Evolutionary conservation across 2,329 filamentous ascomycete genomes (phyloP).

Genomic region (Clonostachys sp.): DNA sequence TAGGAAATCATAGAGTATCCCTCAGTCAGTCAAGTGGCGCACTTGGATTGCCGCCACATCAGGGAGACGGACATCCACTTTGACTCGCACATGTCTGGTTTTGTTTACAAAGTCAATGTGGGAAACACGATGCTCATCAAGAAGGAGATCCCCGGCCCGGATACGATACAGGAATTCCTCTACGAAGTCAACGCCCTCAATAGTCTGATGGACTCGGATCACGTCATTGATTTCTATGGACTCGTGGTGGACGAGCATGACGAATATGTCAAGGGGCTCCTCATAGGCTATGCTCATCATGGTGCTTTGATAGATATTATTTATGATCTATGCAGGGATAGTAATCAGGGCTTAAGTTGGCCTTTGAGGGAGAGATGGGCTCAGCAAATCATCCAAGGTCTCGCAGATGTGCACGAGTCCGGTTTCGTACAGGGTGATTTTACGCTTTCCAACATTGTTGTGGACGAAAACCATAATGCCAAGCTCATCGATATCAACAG

Average conservation of each 20-base stretch:
- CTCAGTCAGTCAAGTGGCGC: constrained; percentile 64
- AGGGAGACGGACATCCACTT: constrained; percentile 76
- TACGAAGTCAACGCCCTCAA: constrained; percentile 97
- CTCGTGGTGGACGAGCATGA: constrained; percentile 88
- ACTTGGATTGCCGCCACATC: constrained; percentile 62
- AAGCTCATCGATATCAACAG: constrained; percentile 99
- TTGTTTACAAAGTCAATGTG: constrained; percentile 88
- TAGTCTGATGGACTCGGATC: constrained; percentile 64
- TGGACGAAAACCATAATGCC: constrained; percentile 77
- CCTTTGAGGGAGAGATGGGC: constrained; percentile 79
- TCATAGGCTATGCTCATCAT: constrained; percentile 83
- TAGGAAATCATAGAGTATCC: constrained; percentile 88
- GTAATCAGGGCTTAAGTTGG: constrained; percentile 59
- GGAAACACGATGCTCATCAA: constrained; percentile 74
- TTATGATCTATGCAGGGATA: constrained; percentile 67
- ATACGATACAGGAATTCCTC: constrained; percentile 92
- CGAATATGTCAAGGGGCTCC: constrained; percentile 75
- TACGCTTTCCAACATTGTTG: constrained; percentile 93
- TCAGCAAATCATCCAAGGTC: constrained; percentile 80
- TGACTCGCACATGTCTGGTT: constrained; percentile 90
- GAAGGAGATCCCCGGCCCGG: constrained; percentile 95
- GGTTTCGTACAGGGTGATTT: constrained; percentile 98
- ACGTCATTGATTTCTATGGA: constrained; percentile 83
- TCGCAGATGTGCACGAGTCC: constrained; percentile 90
- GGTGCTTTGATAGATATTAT: constrained; percentile 88